These are phyloP conservation scores for Pichia sp. DNA, from an alignment of 1,139 yeast species.

Conservation along the genomic window DNA sequence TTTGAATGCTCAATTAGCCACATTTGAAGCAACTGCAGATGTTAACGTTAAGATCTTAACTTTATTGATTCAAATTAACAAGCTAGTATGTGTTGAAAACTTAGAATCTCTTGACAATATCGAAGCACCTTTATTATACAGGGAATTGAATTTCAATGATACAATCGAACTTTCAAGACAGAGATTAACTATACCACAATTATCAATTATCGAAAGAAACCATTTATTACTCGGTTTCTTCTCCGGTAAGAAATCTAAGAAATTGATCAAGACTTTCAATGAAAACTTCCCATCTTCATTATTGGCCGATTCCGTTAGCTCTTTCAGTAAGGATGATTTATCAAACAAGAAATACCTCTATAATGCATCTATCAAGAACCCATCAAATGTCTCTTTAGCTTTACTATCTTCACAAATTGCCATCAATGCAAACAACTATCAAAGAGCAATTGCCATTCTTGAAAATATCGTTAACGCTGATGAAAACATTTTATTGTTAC, in stretches of 20 bases:
- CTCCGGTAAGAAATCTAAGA: conserved; percentile 34
- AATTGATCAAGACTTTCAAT: conserved; percentile 18
- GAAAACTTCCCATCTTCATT: conserved; percentile 21
- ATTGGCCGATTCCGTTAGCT: conserved; percentile 23
- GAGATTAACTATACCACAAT: conserved; percentile 47
- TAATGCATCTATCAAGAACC: conserved; percentile 23
- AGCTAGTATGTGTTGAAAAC: conserved; percentile 14
- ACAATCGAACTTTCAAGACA: conserved; percentile 37
- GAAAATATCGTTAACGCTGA: conserved; percentile 35
- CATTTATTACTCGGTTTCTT: conserved; percentile 42
- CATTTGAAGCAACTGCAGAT: background rate
- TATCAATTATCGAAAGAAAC: conserved; percentile 42
- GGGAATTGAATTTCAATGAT: conserved; percentile 45
- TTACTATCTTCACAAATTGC: conserved; percentile 49
- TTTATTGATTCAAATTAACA: conserved; percentile 28
- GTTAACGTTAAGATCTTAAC: conserved; percentile 24
- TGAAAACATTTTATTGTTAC: conserved; percentile 29
- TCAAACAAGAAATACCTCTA: conserved; percentile 19
- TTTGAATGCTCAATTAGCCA: conserved; percentile 18
- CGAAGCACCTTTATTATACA: conserved; percentile 38
- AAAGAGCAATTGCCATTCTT: conserved; percentile 45
- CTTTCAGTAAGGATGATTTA: conserved; percentile 29
- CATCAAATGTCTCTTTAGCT: conserved; percentile 36
- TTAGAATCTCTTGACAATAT: background rate
- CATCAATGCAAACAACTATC: conserved; percentile 38